Conservation (phyloP, 2,329 filamentous ascomycete genomes). For the Aspergillus alliaceus region DNA sequence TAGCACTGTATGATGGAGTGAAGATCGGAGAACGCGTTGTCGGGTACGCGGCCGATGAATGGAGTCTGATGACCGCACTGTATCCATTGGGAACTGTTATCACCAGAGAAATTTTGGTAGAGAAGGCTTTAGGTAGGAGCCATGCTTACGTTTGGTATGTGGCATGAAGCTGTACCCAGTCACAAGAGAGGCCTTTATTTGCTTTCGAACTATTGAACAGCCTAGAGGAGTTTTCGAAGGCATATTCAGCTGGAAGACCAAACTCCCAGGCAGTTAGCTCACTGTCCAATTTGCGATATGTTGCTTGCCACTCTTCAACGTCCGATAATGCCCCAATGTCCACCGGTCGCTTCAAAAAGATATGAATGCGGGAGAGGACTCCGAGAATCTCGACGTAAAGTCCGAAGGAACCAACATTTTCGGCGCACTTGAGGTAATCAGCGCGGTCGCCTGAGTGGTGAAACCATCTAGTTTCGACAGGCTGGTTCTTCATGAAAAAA, state of each 20-base stretch:
- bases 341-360: slow-evolving; percentile 83
- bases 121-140: neutral
- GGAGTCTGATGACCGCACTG: slow-evolving; percentile 78
- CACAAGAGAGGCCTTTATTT: slow-evolving; percentile 71
- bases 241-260: slow-evolving; percentile 76
- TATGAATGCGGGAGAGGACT: slow-evolving; percentile 82
- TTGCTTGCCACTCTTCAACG: slow-evolving; percentile 85
- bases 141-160: slow-evolving; percentile 74
- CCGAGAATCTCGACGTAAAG: slow-evolving; percentile 89
- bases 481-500: slow-evolving; percentile 77
- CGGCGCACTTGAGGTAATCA: slow-evolving; percentile 69
- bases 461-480: slow-evolving; percentile 84
- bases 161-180: slow-evolving; percentile 88
- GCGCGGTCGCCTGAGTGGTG: slow-evolving; percentile 51
- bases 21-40: slow-evolving; percentile 87
- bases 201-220: slow-evolving; percentile 67
- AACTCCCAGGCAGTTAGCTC: slow-evolving; percentile 81
- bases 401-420: slow-evolving; percentile 83
- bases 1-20: slow-evolving; percentile 81
- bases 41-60: slow-evolving; percentile 90
- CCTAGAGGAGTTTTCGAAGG: slow-evolving; percentile 69
- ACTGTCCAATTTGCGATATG: slow-evolving; percentile 81
- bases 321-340: slow-evolving; percentile 82
- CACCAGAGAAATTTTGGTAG: neutral
- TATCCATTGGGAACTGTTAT: neutral